Evolutionary conservation across 1,139 yeast genomes (phyloP), one percentile per base, ranked within the genome.

Genomic region (Saccharomycopsis crataegensis): DNA sequence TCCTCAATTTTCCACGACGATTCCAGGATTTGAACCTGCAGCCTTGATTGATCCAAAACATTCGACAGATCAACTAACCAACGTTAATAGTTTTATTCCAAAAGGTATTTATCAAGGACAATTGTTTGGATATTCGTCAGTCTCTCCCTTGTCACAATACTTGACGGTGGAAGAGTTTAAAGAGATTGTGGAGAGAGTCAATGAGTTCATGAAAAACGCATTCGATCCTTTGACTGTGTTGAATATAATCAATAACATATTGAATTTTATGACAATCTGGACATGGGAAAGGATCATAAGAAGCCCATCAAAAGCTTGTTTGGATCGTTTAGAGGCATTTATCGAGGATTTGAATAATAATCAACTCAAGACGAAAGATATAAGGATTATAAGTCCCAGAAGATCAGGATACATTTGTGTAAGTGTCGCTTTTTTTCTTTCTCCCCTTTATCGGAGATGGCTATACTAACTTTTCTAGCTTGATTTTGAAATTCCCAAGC

Each of bases 1-100:
- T 14, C 91, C 93, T 0, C 81, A 75, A 61, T 86, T 85, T 62
- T 81, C 88, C 9, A 65, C 67, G 1, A 65, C 61, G 31, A 64
- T 74, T 1, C 94, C 91, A 0, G 94, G 95, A 0, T 59, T 57
- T 2, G 94, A 86, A 62, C 81, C 84, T 1, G 91, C 86, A 0
- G 89, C 89, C 0, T 62, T 75, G 9, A 62, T 70, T n/a, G 67
- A 64, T 2, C 59, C 55, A 1, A 34, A 36, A 7, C 12, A 17
- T 22, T 46, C 48, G 6, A 38, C 28, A 16, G 40, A 36, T 36
- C 36, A 44, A 32, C 45, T 43, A 34, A 22, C 31, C 7, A 50
- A 52, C 9, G 58, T 53, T 2, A 44, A 54, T 4, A 49, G 42
- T 0, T 78, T 75, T 59, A 59, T 60, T 0, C 67, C 73, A 0